Base-by-base conservation (phyloP, 2,329 filamentous ascomycete genomes). In the Colletotrichum musicola region DNA sequence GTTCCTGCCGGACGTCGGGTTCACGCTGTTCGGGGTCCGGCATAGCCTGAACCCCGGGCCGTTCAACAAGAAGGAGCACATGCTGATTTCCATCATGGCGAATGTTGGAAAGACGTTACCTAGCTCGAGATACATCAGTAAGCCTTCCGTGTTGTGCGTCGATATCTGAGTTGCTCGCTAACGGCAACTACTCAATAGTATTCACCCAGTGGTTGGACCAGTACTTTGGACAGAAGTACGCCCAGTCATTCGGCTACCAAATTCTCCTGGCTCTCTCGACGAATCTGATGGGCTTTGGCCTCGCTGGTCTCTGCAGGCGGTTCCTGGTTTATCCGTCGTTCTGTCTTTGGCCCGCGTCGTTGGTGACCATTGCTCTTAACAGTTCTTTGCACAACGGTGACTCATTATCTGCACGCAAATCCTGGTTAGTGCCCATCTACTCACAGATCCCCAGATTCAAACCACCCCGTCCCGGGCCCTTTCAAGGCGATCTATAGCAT, bases 51-150 rank as follows among this genome's bases (percentile, higher is more conserved):
- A 86, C 62, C 84, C 85, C 0, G 84, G 85, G 0, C 81, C 81
- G 0, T 88, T 88, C 73, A 85, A 80, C 65, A 82, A 83, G 64
- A 88, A 88, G 71, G 85, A 88, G 71, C 85, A 88, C 71, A 81
- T 86, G 72, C 74, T 88, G 4, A 83, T 88, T 54, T 82, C 82
- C n/a, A 83, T 86, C 68, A 86, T 86, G 83, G 85, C 88, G 38
- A 89, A 89, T 73, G 84, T 84, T 0, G 80, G 81, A 0, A 82
- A 79, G 49, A 77, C 78, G 25, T 76, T 78, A 3, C 81, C 83
- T 0, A 85, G 85, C 71, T 81, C 84, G 2, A 80, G 74, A 69
- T 78, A 80, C 59, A 83, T 85, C 49, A 80, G 64, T 67, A 14
- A 47, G 64, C 27, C 22, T 4, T 4, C 4, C 22, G 22, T 4